Conservation (phyloP, 441 rosid species). For the Biscutella auriculata region DNA sequence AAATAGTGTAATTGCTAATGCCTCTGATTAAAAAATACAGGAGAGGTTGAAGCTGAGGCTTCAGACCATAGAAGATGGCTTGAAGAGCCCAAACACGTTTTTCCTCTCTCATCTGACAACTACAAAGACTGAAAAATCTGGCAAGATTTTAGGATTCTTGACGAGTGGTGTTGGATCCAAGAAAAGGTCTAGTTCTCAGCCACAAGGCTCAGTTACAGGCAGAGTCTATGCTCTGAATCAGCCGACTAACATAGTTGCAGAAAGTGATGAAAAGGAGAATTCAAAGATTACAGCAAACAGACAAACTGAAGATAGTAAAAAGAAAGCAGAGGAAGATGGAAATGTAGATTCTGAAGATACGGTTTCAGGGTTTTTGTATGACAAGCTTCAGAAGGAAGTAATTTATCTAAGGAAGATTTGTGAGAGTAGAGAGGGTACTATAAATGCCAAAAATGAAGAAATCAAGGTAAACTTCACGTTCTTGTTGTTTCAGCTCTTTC, state of each 20-base stretch:
- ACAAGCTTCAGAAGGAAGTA: constrained; percentile 77
- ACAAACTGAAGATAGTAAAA: neutral
- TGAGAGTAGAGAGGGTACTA: constrained; percentile 44
- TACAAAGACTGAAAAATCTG: constrained; percentile 40
- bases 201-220: constrained; percentile 33
- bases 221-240: constrained; percentile 34
- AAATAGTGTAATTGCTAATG: neutral
- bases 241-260: constrained; percentile 29
- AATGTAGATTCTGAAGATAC: constrained; percentile 29
- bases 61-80: constrained; percentile 62
- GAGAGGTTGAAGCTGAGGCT: constrained; percentile 74
- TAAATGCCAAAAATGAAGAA: constrained; percentile 61
- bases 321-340: constrained; percentile 21
- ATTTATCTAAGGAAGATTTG: constrained; percentile 51
- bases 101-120: constrained; percentile 22
- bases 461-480: constrained; percentile 42
- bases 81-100: constrained; percentile 32
- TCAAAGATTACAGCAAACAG: constrained; percentile 18
- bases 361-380: constrained; percentile 83
- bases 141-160: constrained; percentile 55
- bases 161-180: constrained; percentile 46
- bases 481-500: neutral
- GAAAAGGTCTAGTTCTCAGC: constrained; percentile 64
- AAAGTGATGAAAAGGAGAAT: constrained; percentile 56
- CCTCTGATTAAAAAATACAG: constrained; percentile 28